Conservation (phyloP, 768 basidiomycete genomes). For the Suillus plorans region DNA sequence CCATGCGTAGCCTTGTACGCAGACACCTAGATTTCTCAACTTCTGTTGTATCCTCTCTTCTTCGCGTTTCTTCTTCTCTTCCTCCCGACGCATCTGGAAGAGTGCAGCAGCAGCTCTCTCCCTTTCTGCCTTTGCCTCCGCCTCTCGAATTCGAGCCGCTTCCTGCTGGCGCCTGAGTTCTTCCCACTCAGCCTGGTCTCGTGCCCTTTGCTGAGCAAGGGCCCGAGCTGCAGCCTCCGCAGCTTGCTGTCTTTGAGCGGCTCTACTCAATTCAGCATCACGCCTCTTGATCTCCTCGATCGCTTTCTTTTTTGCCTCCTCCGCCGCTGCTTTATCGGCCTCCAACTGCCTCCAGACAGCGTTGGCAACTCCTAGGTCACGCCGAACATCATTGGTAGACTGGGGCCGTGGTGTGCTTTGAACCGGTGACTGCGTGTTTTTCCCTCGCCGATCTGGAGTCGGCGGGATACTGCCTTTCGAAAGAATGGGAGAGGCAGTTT, state of each 20-base stretch:
- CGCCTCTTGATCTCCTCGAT: conserved; percentile 18
- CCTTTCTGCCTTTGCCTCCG: conserved; percentile 16
- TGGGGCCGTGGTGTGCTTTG: not conserved
- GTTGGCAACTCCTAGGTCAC: conserved; percentile 56
- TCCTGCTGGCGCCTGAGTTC: conserved; percentile 19
- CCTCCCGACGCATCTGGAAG: conserved; percentile 28
- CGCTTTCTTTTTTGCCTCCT: conserved; percentile 17
- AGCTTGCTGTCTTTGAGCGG: conserved; percentile 14
- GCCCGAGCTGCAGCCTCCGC: conserved; percentile 12
- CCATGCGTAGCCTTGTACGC: conserved; percentile 47
- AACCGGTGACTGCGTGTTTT: not conserved
- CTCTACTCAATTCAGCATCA: conserved; percentile 17
- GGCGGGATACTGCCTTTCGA: not conserved
- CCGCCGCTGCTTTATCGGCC: conserved; percentile 29
- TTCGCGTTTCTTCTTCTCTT: conserved; percentile 24
- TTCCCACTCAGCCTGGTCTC: conserved; percentile 19
- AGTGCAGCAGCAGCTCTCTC: conserved; percentile 25
- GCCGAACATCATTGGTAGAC: conserved; percentile 12
- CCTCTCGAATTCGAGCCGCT: conserved; percentile 19
- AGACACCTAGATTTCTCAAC: conserved; percentile 49
- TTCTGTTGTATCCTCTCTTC: conserved; percentile 37
- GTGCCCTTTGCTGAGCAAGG: conserved; percentile 22
- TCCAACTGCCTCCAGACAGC: conserved; percentile 51
- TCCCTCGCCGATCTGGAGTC: not conserved
- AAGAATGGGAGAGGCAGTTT: not conserved